These are phyloP conservation scores for Trichocladium uniseriatum DNA, from an alignment of 495 filamentous ascomycete genomes.

Conservation along the genomic window DNA sequence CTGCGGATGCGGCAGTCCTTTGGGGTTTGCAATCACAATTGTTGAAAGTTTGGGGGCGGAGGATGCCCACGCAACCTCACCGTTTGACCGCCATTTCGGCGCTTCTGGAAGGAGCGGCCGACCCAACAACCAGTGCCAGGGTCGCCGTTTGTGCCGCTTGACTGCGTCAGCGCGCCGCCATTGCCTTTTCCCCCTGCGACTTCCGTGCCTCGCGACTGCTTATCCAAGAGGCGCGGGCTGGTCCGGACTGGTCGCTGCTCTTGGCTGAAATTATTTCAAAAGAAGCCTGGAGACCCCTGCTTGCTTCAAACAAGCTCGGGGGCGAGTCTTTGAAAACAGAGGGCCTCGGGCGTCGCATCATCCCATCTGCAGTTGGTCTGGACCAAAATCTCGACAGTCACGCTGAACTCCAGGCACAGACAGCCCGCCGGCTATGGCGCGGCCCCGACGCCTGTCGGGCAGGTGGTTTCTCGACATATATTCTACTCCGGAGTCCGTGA, in stretches of 20 bases:
- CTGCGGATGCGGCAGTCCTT: not conserved
- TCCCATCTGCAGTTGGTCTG: no score
- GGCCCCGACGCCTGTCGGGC: not conserved
- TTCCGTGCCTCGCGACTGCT: not conserved
- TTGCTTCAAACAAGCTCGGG: not conserved
- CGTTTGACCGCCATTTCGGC: slow-evolving; percentile 12
- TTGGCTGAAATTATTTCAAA: slow-evolving; percentile 1
- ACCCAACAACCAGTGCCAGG: not conserved
- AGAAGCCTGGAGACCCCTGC: no score
- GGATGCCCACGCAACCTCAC: not conserved
- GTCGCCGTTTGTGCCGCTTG: slow-evolving; percentile 6
- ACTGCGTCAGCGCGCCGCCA: slow-evolving; percentile 4
- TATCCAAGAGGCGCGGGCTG: not conserved
- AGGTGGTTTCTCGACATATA: not conserved
- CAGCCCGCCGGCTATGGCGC: not conserved
- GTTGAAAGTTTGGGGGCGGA: not conserved
- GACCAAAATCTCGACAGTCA: no score
- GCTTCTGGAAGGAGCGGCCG: not conserved
- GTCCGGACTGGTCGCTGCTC: not conserved
- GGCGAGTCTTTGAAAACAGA: not conserved
- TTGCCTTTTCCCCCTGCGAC: not conserved
- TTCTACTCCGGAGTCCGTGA: no score
- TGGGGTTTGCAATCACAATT: not conserved
- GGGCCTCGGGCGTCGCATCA: no score
- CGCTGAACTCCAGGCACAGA: no score